These are phyloP conservation scores for Cutaneotrichosporon sp. DNA, from an alignment of 1,284 basidiomycete species.

Conservation along the genomic window DNA sequence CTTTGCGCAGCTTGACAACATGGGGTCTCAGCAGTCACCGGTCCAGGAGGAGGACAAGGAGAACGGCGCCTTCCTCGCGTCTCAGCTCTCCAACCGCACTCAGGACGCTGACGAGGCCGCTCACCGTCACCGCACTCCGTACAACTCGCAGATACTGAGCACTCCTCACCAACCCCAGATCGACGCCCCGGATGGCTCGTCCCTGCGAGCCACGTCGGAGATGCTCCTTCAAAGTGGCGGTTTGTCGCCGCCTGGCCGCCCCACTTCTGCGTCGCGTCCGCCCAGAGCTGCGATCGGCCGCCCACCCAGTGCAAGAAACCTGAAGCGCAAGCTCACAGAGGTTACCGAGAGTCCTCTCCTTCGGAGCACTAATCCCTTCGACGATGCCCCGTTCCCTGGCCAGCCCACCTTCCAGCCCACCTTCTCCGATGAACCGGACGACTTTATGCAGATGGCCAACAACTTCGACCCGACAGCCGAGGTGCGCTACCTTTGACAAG, in stretches of 20 bases:
- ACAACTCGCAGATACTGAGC: background rate
- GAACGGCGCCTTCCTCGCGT: background rate
- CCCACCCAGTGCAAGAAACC: background rate
- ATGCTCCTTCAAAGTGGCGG: background rate
- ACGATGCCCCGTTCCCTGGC: background rate
- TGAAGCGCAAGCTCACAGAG: constrained; percentile 4
- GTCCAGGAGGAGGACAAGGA: background rate
- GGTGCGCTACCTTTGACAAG: constrained; percentile 14
- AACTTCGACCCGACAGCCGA: constrained; percentile 29
- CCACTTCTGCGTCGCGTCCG: too few relatives aligned
- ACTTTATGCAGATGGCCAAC: background rate
- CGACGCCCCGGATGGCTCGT: background rate
- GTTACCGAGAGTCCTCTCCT: background rate
- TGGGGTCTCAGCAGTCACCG: background rate
- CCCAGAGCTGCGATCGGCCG: background rate
- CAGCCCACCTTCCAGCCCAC: background rate
- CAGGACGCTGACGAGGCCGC: background rate
- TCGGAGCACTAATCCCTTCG: background rate
- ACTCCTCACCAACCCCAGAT: background rate
- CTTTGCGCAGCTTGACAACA: background rate
- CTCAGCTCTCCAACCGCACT: background rate
- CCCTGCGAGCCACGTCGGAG: background rate
- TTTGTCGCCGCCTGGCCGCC: background rate
- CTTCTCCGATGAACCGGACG: background rate
- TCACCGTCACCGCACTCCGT: background rate